A percentile compares a stretch with the other conserved stretches of the same genome.
These are phyloP conservation scores for Trichoderma brevicompactum DNA, from an alignment of 2,329 filamentous ascomycete species.

Conservation along the genomic window DNA sequence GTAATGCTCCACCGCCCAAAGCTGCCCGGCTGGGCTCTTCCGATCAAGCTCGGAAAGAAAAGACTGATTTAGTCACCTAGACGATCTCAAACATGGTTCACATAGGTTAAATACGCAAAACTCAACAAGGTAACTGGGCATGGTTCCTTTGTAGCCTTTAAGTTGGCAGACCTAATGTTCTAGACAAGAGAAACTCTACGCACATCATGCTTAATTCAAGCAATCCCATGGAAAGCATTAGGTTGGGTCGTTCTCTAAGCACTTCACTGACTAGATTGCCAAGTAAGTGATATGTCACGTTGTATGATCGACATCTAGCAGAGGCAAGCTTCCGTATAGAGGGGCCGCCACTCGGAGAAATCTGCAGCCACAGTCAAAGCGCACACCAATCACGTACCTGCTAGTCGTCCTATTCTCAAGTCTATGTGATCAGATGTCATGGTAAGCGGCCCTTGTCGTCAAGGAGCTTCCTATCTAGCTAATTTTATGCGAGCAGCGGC, in stretches of 20 bases:
- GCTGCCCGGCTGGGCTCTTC: background rate
- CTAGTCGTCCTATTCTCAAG: background rate
- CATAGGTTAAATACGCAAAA: too few species aligned
- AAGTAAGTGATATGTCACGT: background rate
- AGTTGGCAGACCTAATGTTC: too few species aligned
- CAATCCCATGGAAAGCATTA: background rate
- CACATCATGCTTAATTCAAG: background rate
- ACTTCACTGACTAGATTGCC: background rate
- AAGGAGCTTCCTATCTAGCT: background rate
- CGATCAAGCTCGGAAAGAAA: accelerated
- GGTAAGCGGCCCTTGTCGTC: background rate
- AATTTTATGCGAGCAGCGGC: background rate
- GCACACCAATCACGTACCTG: background rate
- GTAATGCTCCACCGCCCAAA: background rate
- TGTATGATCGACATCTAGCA: background rate
- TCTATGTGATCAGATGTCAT: background rate
- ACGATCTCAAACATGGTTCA: background rate
- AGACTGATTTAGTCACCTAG: background rate
- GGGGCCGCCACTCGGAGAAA: background rate
- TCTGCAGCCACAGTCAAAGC: background rate
- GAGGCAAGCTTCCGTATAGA: background rate
- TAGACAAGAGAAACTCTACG: too few species aligned
- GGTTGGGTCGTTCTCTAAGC: too few species aligned
- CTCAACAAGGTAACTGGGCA: too few species aligned
- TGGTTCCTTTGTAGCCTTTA: too few species aligned